phyloP scores from a whole-genome alignment of 73 alveolate species.

The Symbiodinium natans region DNA sequence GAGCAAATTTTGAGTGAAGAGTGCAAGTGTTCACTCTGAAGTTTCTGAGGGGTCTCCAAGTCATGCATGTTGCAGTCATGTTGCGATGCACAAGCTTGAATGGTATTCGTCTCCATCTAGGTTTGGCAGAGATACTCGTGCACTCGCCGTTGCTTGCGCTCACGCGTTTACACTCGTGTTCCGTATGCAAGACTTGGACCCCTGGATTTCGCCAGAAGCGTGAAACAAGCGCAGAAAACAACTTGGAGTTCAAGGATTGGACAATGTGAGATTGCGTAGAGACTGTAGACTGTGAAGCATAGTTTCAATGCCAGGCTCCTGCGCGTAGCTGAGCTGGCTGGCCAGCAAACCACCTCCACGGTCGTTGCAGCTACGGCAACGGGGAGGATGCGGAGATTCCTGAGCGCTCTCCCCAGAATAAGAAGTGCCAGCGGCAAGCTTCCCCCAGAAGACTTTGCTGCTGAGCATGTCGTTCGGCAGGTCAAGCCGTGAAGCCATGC shows the following conservation, averaged over 20 bases:
- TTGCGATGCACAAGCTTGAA: too few relatives aligned
- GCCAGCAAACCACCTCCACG: constrained; percentile 35
- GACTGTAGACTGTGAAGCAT: background rate
- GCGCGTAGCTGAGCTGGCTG: constrained; percentile 67
- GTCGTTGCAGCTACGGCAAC: background rate
- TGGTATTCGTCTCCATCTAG: too few relatives aligned
- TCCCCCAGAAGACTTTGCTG: too few relatives aligned
- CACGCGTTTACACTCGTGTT: background rate
- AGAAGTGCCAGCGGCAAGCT: too few relatives aligned
- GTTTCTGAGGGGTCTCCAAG: background rate
- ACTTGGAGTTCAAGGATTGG: background rate
- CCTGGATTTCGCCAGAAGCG: constrained; percentile 39
- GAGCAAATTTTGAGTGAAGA: background rate
- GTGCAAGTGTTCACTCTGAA: background rate
- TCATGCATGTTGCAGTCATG: background rate
- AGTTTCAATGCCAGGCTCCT: constrained; percentile 40
- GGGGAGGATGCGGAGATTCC: constrained; percentile 41
- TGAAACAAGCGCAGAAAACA: background rate
- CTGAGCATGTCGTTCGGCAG: background rate
- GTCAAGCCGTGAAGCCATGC: background rate
- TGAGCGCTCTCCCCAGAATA: background rate
- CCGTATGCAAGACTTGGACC: background rate
- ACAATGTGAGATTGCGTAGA: background rate
- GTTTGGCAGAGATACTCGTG: too few relatives aligned
- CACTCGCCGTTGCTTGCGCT: too few relatives aligned